Conservation (phyloP, 768 basidiomycete species). For the Leccinum broughii region DNA sequence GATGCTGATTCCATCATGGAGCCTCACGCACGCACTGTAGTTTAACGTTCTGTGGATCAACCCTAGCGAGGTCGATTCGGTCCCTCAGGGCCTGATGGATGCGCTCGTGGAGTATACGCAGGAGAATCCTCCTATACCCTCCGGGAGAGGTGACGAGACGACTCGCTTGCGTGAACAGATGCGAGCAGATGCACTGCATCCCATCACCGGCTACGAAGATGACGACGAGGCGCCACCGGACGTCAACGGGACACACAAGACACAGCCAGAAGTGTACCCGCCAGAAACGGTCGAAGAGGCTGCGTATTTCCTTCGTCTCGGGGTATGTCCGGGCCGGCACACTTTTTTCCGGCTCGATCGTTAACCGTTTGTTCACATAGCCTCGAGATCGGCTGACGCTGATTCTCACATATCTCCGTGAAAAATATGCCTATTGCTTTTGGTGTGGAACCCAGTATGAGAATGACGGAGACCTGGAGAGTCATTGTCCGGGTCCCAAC, state of each 20-base stretch:
- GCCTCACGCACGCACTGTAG: conserved; percentile 37
- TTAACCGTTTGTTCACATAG: conserved; percentile 40
- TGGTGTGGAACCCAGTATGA: conserved; percentile 85
- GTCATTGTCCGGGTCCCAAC: conserved; percentile 69
- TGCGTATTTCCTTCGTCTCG: conserved; percentile 62
- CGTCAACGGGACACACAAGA: conserved; percentile 16
- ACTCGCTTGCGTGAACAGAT: conserved; percentile 71
- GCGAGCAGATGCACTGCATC: conserved; percentile 68
- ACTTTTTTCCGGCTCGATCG: conserved; percentile 6
- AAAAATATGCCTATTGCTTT: conserved; percentile 76
- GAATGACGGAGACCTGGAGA: conserved; percentile 55
- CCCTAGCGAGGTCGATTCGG: conserved; percentile 51
- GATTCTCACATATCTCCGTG: conserved; percentile 72
- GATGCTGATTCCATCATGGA: conserved; percentile 8
- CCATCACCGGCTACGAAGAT: conserved; percentile 37
- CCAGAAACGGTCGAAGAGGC: conserved; percentile 66
- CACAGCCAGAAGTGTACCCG: conserved; percentile 41
- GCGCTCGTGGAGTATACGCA: conserved; percentile 47
- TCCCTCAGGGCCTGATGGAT: conserved; percentile 66
- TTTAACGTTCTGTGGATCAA: conserved; percentile 69
- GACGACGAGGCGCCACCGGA: conserved; percentile 34
- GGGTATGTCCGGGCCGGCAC: conserved; percentile 40
- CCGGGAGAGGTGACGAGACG: conserved; percentile 23
- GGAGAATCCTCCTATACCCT: conserved; percentile 5
- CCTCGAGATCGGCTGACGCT: conserved; percentile 67